phyloP scores from a whole-genome alignment of 352 stramenopile species.

The Albugo laibachii region DNA sequence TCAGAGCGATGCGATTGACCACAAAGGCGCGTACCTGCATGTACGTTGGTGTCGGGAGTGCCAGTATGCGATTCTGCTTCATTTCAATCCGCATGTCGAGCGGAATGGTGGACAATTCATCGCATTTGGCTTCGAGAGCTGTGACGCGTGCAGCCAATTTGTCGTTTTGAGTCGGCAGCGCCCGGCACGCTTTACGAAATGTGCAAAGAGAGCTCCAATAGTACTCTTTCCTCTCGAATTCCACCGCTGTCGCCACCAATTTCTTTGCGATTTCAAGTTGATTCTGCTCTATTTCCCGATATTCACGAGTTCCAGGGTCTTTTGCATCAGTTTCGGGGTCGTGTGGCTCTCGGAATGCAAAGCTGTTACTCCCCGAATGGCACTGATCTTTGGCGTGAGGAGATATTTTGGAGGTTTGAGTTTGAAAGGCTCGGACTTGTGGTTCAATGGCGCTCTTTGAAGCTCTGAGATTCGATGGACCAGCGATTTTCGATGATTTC shows the following conservation, averaged over 20 bases:
- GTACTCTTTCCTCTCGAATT: slow-evolving; percentile 21
- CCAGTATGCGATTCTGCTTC: neutral
- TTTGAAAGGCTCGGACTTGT: neutral
- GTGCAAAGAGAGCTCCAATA: slow-evolving; percentile 18
- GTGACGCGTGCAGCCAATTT: slow-evolving; percentile 24
- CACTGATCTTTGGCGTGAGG: too few species aligned
- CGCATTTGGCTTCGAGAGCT: slow-evolving; percentile 13
- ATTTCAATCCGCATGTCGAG: neutral
- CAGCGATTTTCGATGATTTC: neutral
- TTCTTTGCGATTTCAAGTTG: slow-evolving; percentile 25
- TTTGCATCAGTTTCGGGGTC: neutral
- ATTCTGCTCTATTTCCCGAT: slow-evolving; percentile 9
- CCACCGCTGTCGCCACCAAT: slow-evolving; percentile 30
- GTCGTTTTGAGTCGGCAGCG: slow-evolving; percentile 22
- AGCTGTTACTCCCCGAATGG: too few species aligned
- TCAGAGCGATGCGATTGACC: neutral
- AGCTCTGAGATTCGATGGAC: neutral
- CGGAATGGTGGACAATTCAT: slow-evolving; percentile 2
- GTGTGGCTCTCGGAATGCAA: neutral
- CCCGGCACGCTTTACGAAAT: slow-evolving; percentile 27
- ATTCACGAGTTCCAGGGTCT: neutral
- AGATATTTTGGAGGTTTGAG: neutral
- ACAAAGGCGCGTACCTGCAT: neutral
- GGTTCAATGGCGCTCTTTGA: neutral
- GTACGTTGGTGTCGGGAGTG: neutral